These are phyloP conservation scores for Marasmius fiardii DNA, from an alignment of 1,284 basidiomycete genomes.

Conservation along the genomic window DNA sequence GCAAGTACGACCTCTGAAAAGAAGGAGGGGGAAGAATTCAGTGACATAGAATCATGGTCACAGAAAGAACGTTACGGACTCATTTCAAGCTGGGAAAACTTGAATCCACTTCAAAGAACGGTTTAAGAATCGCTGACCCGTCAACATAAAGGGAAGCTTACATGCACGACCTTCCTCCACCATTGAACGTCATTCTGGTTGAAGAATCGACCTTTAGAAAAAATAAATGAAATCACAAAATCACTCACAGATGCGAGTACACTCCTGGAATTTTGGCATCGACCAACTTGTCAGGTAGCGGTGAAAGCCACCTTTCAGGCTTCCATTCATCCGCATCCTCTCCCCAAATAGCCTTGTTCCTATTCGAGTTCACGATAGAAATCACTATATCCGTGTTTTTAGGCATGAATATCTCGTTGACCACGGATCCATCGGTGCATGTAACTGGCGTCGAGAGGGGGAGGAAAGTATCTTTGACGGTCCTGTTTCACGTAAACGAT, in stretches of 20 bases:
- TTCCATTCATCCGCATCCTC: conserved; percentile 33
- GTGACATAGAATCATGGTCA: too few species aligned
- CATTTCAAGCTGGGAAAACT: too few species aligned
- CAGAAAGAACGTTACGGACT: too few species aligned
- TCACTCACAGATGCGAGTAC: conserved; percentile 29
- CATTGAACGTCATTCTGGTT: too few species aligned
- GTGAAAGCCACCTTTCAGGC: conserved; percentile 40
- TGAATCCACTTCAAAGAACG: too few species aligned
- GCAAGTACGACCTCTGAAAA: too few species aligned
- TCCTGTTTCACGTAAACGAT: conserved; percentile 9
- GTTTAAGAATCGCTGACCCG: too few species aligned
- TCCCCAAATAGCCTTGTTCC: conserved; percentile 33
- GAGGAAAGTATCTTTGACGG: conserved; percentile 20
- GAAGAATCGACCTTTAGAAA: too few species aligned
- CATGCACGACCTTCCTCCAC: too few species aligned
- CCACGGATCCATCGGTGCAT: conserved; percentile 20
- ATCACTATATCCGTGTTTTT: conserved; percentile 35
- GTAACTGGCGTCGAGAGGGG: conserved; percentile 22
- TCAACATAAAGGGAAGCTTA: too few species aligned
- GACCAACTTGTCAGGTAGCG: conserved; percentile 24
- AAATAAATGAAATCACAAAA: too few species aligned
- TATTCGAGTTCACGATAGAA: conserved; percentile 36
- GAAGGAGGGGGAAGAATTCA: too few species aligned
- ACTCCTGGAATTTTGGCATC: conserved; percentile 32
- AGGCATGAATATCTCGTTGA: conserved; percentile 20